A percentile compares a stretch with the other conserved stretches of the same genome.
These are phyloP conservation scores for Aspergillus ibericus DNA, from an alignment of 2,329 filamentous ascomycete genomes.

Conservation along the genomic window DNA sequence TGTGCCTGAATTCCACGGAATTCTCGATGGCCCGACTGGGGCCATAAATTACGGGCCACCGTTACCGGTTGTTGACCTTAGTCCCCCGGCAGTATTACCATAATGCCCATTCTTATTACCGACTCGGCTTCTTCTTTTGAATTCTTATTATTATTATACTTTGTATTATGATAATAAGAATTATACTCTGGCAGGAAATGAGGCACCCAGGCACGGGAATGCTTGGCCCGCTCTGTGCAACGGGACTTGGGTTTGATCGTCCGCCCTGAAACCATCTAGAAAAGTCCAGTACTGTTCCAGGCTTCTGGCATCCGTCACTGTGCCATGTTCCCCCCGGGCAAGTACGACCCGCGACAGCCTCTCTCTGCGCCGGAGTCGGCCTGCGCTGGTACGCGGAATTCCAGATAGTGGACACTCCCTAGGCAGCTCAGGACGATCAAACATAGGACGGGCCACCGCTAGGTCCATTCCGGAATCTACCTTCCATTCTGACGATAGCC, in stretches of 20 bases:
- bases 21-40: slow-evolving; percentile 7
- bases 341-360: neutral
- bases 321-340: neutral
- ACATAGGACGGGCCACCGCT: neutral
- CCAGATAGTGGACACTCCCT: neutral
- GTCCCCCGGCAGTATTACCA: no score
- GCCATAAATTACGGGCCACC: slow-evolving; percentile 8
- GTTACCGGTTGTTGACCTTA: neutral
- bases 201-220: neutral
- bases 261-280: slow-evolving; percentile 37
- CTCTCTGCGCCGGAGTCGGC: neutral
- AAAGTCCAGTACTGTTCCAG: slow-evolving; percentile 15
- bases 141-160: no score
- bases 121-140: neutral
- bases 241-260: slow-evolving; percentile 31
- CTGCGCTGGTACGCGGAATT: neutral
- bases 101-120: no score
- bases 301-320: slow-evolving; percentile 1
- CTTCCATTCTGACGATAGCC: neutral
- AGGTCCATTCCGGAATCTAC: neutral
- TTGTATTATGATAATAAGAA: no score
- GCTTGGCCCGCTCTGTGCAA: slow-evolving; percentile 15
- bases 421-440: neutral
- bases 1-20: slow-evolving; percentile 9
- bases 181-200: neutral